These are phyloP conservation scores for Rhodomyrtus psidioides DNA, from an alignment of 441 rosid species.

Conservation along the genomic window DNA sequence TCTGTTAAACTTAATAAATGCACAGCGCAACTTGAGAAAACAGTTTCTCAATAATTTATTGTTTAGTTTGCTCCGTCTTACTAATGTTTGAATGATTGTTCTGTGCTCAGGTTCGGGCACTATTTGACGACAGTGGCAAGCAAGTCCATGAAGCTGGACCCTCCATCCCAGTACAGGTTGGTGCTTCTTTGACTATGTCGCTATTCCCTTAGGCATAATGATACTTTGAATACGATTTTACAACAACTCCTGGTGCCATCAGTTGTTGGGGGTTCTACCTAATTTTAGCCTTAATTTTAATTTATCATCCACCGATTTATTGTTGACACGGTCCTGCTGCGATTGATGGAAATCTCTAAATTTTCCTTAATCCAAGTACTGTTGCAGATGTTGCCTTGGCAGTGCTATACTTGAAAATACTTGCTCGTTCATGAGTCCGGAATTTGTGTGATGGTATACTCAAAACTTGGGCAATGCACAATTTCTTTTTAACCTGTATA, in stretches of 20 bases:
- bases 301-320: background rate
- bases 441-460: background rate
- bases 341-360: background rate
- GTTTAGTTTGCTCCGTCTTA: background rate
- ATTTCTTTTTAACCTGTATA: background rate
- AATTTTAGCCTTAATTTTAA: background rate
- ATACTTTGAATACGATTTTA: background rate
- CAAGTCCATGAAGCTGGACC: constrained; percentile 94
- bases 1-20: constrained; percentile 6
- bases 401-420: background rate
- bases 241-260: background rate
- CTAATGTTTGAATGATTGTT: background rate
- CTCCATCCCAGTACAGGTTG: constrained; percentile 91
- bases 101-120: constrained; percentile 75
- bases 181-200: background rate
- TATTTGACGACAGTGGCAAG: constrained; percentile 76
- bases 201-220: background rate
- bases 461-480: background rate
- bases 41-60: background rate
- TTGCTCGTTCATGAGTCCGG: background rate
- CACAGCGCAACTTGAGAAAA: background rate
- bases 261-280: background rate
- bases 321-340: background rate
- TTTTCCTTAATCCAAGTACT: background rate
- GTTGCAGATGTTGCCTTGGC: background rate